Percentiles rank a stretch among this genome's conserved stretches.
Evolutionary conservation across 2,329 filamentous ascomycete genomes (phyloP).

Genomic region (Colletotrichum tropicale): DNA sequence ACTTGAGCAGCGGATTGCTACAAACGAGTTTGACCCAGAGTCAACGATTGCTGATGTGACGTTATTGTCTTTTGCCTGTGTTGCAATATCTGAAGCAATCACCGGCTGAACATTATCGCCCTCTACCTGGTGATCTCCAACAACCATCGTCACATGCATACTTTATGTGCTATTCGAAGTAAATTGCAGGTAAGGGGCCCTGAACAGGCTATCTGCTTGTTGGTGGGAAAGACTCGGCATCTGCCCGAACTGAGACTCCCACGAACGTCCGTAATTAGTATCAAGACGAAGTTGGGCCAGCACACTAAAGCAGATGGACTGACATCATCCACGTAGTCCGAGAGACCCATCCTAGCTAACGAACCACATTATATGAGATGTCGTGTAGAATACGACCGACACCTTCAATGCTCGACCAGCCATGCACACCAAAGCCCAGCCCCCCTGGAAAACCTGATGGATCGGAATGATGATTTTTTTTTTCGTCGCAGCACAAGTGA

Average conservation of each 20-base stretch:
- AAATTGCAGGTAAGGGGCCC: neutral
- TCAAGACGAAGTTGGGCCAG: neutral
- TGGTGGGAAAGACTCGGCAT: neutral
- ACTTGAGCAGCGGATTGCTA: neutral
- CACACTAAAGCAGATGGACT: neutral
- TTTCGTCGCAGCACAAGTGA: neutral
- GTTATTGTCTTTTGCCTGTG: neutral
- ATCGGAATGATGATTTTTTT: neutral
- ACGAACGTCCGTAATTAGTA: neutral
- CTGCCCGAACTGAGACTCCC: neutral
- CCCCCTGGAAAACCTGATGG: neutral
- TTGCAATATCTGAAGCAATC: neutral
- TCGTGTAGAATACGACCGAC: neutral
- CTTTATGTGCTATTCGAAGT: constrained; percentile 38
- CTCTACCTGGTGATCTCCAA: constrained; percentile 23
- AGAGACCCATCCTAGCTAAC: neutral
- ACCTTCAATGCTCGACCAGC: neutral
- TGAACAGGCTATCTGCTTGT: neutral
- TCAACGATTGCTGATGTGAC: neutral
- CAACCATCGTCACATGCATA: constrained; percentile 33
- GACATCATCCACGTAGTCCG: neutral
- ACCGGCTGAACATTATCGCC: constrained; percentile 18
- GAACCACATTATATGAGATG: neutral
- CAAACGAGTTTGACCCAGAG: neutral
- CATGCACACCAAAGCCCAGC: neutral